Percentiles rank a stretch among this genome's conserved stretches.
Conservation (phyloP, 768 basidiomycete species). For the Tricholoma saponaceum region DNA sequence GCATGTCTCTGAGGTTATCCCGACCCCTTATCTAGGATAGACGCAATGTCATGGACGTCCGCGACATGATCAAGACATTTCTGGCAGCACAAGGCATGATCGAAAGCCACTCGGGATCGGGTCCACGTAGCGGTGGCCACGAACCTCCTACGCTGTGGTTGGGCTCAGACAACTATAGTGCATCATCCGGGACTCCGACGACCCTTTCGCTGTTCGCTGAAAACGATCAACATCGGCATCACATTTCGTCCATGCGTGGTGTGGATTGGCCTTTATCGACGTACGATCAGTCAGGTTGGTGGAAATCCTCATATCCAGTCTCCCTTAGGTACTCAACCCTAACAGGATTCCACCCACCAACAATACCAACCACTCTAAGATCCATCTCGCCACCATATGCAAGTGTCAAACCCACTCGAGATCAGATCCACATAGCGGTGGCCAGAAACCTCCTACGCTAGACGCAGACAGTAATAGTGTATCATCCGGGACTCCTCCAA, state of each 20-base stretch:
- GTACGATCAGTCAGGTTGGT: conserved; percentile 12
- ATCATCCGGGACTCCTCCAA: conserved; percentile 33
- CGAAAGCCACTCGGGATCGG: conserved; percentile 80
- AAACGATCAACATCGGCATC: conserved; percentile 12
- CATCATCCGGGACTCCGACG: conserved; percentile 31
- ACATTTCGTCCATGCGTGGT: conserved; percentile 22
- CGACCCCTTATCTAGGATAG: conserved; percentile 45
- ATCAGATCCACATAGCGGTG: conserved; percentile 52
- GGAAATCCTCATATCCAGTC: conserved; percentile 21
- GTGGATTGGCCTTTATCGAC: conserved; percentile 1
- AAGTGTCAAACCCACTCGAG: conserved; percentile 88
- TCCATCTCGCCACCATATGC: conserved; percentile 35
- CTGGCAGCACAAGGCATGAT: conserved; percentile 85
- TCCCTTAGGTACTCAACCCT: conserved; percentile 10
- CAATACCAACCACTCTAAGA: conserved; percentile 8
- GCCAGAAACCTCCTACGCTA: conserved; percentile 54
- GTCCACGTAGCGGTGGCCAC: conserved; percentile 53
- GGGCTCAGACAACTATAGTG: conserved; percentile 27
- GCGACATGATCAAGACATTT: conserved; percentile 77
- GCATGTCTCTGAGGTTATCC: not conserved
- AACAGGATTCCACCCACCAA: conserved; percentile 8
- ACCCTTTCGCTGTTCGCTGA: conserved; percentile 21
- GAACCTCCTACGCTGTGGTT: conserved; percentile 54
- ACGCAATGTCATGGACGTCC: conserved; percentile 59
- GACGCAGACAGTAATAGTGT: conserved; percentile 28